These are phyloP conservation scores for Middelhovenomyces tepae DNA, from an alignment of 805 yeast species.

Conservation along the genomic window DNA sequence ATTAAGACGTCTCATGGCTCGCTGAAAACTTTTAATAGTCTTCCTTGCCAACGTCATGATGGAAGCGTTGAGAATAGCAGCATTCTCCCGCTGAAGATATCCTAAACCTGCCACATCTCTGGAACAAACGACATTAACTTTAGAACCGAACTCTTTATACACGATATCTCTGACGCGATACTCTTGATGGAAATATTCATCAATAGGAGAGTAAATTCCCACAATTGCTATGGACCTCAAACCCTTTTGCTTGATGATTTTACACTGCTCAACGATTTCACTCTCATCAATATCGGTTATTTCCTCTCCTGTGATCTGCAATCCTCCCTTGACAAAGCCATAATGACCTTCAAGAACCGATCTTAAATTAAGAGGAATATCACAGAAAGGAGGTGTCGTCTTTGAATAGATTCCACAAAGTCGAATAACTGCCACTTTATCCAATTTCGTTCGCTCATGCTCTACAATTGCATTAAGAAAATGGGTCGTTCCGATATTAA, in stretches of 20 bases:
- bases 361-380: too few species aligned
- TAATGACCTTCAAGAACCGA: too few species aligned
- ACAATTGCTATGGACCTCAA: too few species aligned
- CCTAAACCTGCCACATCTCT: conserved; percentile 38
- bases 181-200: too few species aligned
- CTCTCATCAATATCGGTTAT: too few species aligned
- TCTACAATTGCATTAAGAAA: conserved; percentile 44
- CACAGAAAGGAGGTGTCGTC: conserved; percentile 34
- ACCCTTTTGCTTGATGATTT: too few species aligned
- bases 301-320: too few species aligned
- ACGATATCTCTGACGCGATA: too few species aligned
- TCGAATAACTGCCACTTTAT: conserved; percentile 40
- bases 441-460: conserved; percentile 34
- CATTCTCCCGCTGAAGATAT: conserved; percentile 38
- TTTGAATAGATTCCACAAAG: conserved; percentile 36
- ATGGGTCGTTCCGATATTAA: conserved; percentile 46
- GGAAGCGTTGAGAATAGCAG: conserved; percentile 40
- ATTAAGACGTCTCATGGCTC: conserved; percentile 31
- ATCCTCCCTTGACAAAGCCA: too few species aligned
- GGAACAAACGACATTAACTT: conserved; percentile 32
- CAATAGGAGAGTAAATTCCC: too few species aligned
- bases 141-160: conserved; percentile 30
- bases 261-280: too few species aligned
- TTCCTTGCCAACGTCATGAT: conserved; percentile 35
- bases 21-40: conserved; percentile 32